phyloP scores from a whole-genome alignment of 108 stramenopile genomes.

The Pseudonitzschia delicatissima region DNA sequence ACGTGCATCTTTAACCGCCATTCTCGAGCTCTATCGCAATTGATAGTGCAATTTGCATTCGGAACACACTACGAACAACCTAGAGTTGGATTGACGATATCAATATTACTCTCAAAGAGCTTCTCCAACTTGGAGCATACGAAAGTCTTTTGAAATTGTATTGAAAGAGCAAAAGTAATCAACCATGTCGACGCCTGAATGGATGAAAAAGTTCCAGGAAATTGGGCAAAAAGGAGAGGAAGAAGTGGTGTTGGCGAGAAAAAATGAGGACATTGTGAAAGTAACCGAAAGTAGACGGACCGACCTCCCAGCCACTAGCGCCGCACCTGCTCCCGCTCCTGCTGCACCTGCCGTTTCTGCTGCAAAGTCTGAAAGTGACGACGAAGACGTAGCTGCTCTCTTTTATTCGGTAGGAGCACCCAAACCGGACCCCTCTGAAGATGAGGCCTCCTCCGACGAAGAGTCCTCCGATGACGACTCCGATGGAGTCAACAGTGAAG shows the following conservation, averaged over 20 bases:
- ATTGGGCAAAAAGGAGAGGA: conserved; percentile 32
- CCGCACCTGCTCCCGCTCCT: background rate
- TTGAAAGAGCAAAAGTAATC: background rate
- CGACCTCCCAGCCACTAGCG: too few relatives aligned
- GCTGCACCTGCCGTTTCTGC: background rate
- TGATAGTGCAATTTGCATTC: too few relatives aligned
- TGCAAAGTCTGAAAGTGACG: background rate
- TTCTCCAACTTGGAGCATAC: too few relatives aligned
- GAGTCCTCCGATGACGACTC: background rate
- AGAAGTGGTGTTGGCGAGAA: conserved; percentile 6
- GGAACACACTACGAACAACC: too few relatives aligned
- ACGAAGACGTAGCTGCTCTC: background rate
- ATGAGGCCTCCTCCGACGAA: background rate
- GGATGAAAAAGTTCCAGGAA: conserved; percentile 33
- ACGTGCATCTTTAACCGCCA: too few relatives aligned
- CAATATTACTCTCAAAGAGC: too few relatives aligned
- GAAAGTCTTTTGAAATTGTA: too few relatives aligned
- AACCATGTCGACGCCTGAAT: conserved; percentile 33
- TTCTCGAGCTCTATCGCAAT: too few relatives aligned
- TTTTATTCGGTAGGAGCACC: background rate
- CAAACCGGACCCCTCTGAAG: background rate
- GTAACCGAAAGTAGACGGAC: conserved; percentile 3
- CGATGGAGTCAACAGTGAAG: background rate
- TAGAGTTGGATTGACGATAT: too few relatives aligned
- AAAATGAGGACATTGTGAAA: background rate